Percentiles rank a stretch among this genome's conserved stretches.
phyloP scores from a whole-genome alignment of 225 moss, liverwort and hornwort genomes.

The Pseudoscleropodium purum region DNA sequence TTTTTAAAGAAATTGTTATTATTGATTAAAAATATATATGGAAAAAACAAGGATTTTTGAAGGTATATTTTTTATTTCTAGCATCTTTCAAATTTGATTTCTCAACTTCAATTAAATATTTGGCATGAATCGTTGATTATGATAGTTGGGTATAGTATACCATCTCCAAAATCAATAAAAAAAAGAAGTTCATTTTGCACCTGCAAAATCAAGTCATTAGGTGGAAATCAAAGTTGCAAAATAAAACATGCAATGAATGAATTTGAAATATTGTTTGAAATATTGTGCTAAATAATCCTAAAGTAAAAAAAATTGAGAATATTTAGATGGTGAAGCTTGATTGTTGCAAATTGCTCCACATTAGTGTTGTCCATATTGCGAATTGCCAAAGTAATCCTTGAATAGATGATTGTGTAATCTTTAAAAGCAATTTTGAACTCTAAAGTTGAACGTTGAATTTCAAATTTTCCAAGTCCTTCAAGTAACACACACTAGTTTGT shows the following conservation, averaged over 20 bases:
- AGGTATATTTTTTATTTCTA: fast-evolving
- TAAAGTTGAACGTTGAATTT: fast-evolving
- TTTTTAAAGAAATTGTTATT: neutral
- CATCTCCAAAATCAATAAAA: neutral
- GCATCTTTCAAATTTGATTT: neutral
- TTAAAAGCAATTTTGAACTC: neutral
- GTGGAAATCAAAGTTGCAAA: neutral
- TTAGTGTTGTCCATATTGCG: neutral
- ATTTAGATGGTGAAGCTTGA: neutral
- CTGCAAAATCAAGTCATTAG: neutral
- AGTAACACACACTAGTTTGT: neutral
- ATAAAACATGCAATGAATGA: neutral
- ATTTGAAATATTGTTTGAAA: neutral
- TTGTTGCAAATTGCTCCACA: neutral
- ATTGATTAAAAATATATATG: too few relatives aligned
- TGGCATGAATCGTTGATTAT: fast-evolving
- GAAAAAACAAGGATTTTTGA: too few relatives aligned
- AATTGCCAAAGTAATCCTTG: neutral
- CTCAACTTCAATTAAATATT: neutral
- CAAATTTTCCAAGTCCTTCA: neutral
- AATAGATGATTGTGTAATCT: too few relatives aligned
- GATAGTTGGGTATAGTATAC: fast-evolving
- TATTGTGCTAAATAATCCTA: neutral
- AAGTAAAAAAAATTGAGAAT: neutral
- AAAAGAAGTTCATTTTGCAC: neutral